These are phyloP conservation scores for Dendrobium officinale DNA, from an alignment of 106 monocot species.

Conservation along the genomic window DNA sequence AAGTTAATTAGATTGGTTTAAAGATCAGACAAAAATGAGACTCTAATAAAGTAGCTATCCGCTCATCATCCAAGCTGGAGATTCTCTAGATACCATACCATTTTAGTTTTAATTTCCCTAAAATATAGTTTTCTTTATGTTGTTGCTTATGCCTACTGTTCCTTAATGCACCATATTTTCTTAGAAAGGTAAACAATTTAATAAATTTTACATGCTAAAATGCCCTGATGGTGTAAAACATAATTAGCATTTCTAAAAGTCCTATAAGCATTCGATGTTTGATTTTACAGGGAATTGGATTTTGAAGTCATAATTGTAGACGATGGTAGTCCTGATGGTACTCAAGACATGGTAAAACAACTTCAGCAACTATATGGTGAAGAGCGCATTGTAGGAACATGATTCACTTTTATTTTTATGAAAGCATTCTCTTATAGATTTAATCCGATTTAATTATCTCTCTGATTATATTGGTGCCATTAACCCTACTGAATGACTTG, in stretches of 20 bases:
- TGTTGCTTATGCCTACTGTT: not conserved
- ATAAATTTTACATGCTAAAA: not conserved
- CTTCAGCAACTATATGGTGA: conserved; percentile 88
- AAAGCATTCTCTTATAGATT: not conserved
- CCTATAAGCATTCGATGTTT: not conserved
- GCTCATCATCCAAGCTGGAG: not conserved
- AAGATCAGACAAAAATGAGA: too few species aligned
- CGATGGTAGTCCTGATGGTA: conserved; percentile 99
- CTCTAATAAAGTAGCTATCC: not conserved
- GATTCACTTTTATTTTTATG: not conserved
- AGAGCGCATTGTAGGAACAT: conserved; percentile 66
- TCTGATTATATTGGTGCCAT: not conserved
- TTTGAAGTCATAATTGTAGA: conserved; percentile 97
- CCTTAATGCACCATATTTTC: not conserved
- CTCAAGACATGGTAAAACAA: conserved; percentile 93
- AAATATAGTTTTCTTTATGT: not conserved
- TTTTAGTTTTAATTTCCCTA: not conserved
- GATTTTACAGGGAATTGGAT: conserved; percentile 54
- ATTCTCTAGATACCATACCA: not conserved
- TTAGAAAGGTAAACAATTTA: not conserved
- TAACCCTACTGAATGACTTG: conserved; percentile 9
- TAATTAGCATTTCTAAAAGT: not conserved
- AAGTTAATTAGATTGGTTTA: not conserved
- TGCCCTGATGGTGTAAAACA: not conserved
- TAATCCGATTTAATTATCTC: conserved; percentile 9